These are phyloP conservation scores for Helotiales sp. DNA, from an alignment of 2,329 filamentous ascomycete species.

Conservation along the genomic window DNA sequence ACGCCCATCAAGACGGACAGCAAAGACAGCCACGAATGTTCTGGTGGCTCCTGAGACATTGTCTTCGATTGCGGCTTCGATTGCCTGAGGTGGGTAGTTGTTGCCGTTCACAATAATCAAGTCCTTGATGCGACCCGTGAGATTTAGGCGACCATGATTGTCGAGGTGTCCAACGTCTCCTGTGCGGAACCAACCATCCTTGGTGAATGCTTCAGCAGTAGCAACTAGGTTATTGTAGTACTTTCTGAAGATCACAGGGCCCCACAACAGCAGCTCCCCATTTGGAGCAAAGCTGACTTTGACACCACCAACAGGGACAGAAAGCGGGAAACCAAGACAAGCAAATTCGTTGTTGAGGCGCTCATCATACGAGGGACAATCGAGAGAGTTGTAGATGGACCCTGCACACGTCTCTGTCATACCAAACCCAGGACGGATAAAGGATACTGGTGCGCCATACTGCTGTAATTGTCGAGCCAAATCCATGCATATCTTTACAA, in stretches of 20 bases:
- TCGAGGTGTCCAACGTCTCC: constrained; percentile 42
- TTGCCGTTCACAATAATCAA: constrained; percentile 47
- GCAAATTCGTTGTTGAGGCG: constrained; percentile 33
- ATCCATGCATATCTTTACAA: constrained; percentile 34
- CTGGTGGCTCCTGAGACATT: constrained; percentile 26
- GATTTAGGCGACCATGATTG: constrained; percentile 34
- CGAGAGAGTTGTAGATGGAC: constrained; percentile 41
- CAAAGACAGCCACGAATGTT: constrained; percentile 44
- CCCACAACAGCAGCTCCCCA: constrained; percentile 34
- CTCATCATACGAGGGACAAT: constrained; percentile 44
- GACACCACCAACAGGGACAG: constrained; percentile 27
- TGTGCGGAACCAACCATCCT: constrained; percentile 46
- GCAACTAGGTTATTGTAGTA: constrained; percentile 45
- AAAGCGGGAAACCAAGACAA: constrained; percentile 41
- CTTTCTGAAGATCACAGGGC: constrained; percentile 59
- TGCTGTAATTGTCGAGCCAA: constrained; percentile 33
- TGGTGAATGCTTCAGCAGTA: constrained; percentile 56
- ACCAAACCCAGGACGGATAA: constrained; percentile 45
- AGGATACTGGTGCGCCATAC: constrained; percentile 35
- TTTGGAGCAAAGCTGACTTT: constrained; percentile 34
- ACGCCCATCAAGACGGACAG: constrained; percentile 27
- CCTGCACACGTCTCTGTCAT: constrained; percentile 57
- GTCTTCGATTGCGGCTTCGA: constrained; percentile 42
- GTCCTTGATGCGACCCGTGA: constrained; percentile 44
- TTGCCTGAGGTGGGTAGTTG: constrained; percentile 40